phyloP scores from a whole-genome alignment of 805 yeast genomes.

The Candida sanyiensis region DNA sequence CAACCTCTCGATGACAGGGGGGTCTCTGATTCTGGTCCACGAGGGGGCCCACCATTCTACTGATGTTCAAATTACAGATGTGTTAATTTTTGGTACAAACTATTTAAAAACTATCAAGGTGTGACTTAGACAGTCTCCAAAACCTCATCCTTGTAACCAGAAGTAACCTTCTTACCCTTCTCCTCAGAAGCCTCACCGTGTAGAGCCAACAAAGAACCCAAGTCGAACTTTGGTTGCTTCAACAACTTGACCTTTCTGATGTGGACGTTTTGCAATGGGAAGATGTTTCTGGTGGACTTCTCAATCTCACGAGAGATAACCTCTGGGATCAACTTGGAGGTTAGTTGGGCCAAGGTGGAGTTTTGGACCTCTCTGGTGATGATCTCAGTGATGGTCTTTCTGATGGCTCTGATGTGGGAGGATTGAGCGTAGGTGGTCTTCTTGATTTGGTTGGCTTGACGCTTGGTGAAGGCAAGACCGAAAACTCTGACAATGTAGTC shows the following conservation, averaged over 20 bases:
- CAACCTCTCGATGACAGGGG: no score
- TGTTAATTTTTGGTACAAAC: slow-evolving; percentile 15
- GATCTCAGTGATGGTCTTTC: slow-evolving; percentile 95
- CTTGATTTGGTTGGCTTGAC: slow-evolving; percentile 94
- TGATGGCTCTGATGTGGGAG: slow-evolving; percentile 93
- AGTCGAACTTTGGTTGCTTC: slow-evolving; percentile 98
- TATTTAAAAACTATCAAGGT: slow-evolving; percentile 6
- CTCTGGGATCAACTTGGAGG: slow-evolving; percentile 96
- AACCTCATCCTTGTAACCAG: slow-evolving; percentile 97
- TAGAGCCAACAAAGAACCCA: slow-evolving; percentile 91
- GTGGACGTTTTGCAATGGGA: slow-evolving; percentile 98
- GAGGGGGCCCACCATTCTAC: no score
- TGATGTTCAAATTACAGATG: slow-evolving; percentile 9
- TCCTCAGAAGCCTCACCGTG: slow-evolving; percentile 97
- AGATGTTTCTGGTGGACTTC: slow-evolving; percentile 90
- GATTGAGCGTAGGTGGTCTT: slow-evolving; percentile 97
- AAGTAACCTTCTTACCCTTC: slow-evolving; percentile 93
- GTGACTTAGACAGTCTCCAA: slow-evolving; percentile 83
- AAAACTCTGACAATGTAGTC: slow-evolving; percentile 95
- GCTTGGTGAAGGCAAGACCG: slow-evolving; percentile 98
- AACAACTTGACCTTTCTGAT: slow-evolving; percentile 98
- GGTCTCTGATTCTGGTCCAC: no score
- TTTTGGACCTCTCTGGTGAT: slow-evolving; percentile 94
- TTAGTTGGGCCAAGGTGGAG: slow-evolving; percentile 93
- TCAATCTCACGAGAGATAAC: slow-evolving; percentile 98